Base-by-base conservation (phyloP, 441 rosid species). In the Adansonia gregorii region DNA sequence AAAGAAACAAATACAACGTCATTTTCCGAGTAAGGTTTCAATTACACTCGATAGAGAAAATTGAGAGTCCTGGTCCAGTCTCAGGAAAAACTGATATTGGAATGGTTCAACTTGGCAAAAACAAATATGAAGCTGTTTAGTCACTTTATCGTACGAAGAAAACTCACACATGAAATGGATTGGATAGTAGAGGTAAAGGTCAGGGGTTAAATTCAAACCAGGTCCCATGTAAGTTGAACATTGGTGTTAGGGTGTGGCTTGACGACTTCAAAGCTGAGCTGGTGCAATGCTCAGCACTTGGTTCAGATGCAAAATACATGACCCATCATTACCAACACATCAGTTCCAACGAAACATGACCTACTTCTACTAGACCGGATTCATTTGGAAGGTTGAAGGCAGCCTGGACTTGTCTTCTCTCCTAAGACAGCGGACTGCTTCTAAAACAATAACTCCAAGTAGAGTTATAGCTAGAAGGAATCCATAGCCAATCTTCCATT, bases 401-500 rank as follows among this genome's bases (percentile, higher is more conserved):
- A 49, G 68, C 45, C 56, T 78, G 52, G 80, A 79, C 55, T 82
- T 78, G 24, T 79, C 79, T 15, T 88, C 76, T 73, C 83, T 82
- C 71, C 86, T 88, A 78, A 90, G 74, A 85, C 91, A 78, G 2
- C 82, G 66, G 70, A 89, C 60, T 54, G 80, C 78, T 84, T 95
- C 97, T 69, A 93, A 88, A 74, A 86, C 73, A 46, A 93, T 76
- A 55, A 91, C 88, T 3, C 83, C 83, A 39, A 88, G 76, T 67
- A 93, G 81, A 72, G 87, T 86, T 59, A 82, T 56, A 4, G 88
- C 70, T 22, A 95, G 83, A 43, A 92, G 85, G 61, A 94, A 88
- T 0, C 94, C 98, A 83, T 89, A 93, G 46, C 96, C 90, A 59
- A 92, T 81, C 85, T 88, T 91, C 95, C 93, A 92, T 0, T 85